Evolutionary conservation across 192 early-diverging fungal species (phyloP), one percentile per base, ranked within the genome.

Genomic region (Powellomyces hirtus): DNA sequence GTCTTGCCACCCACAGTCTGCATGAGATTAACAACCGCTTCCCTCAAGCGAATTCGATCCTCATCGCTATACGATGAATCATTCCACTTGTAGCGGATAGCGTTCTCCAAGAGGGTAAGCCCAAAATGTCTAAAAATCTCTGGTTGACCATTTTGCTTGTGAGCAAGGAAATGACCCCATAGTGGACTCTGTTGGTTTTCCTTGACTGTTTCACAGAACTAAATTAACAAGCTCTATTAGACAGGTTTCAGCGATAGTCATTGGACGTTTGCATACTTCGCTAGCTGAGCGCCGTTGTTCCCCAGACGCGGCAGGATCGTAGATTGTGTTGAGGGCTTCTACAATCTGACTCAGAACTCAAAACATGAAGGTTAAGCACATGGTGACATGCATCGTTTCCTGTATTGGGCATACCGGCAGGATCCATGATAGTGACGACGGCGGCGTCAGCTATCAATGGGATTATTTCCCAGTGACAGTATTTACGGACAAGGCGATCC

Each of bases 71-170:
- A 71, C 18, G 74, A 64, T 24, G 66, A 69, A 44, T 81, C 77
- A 51, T 79, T 78, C 86, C 86, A 89, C 31, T 72, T 75, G 60
- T 77, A 87, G 10, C 78, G 72, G 14, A 88, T 66, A 10, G 75
- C 66, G 38, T 86, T 59, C 49, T 87, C 87, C 14, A 89, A 46
- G n/a, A 89, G 63, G 2, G 78, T 71, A 7, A 89, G 61, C 30
- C 88, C 88, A 72, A 88, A 89, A 70, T 88, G 82, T 18, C 87
- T 55, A 26, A 81, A 72, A 14, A 71, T 51, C 64, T 83, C 80
- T 2, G 77, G 72, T 40, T 84, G 75, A 18, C 59, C 44, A 44
- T 82, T 81, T 8, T 80, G 58, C 64, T 74, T 76, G 40, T 78
- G 76, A 14, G 87, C 85, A 7, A 88, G 76, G 38, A 76, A 60